Percentiles rank a stretch among this genome's conserved stretches.
phyloP scores from a whole-genome alignment of 2,329 filamentous ascomycete species.

The Aspergillus pseudonomiae region DNA sequence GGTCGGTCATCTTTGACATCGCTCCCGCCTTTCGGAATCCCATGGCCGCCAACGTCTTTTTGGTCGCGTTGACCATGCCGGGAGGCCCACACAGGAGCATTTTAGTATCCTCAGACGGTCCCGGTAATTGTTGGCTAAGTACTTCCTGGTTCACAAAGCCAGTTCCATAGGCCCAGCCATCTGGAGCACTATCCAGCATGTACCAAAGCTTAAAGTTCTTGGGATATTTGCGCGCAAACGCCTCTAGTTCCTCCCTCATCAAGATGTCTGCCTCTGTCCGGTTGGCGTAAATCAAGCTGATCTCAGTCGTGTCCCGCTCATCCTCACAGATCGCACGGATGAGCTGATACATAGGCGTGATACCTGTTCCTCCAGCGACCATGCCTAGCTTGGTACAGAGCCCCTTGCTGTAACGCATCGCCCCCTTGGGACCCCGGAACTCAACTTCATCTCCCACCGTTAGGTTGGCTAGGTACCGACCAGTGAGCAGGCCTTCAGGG shows the following conservation, averaged over 20 bases:
- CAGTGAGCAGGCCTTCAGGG: slow-evolving; percentile 37
- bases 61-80: slow-evolving; percentile 61
- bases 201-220: slow-evolving; percentile 61
- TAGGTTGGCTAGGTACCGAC: slow-evolving; percentile 35
- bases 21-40: slow-evolving; percentile 57
- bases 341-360: slow-evolving; percentile 62
- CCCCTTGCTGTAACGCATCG: slow-evolving; percentile 34
- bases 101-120: slow-evolving; percentile 51
- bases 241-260: slow-evolving; percentile 58
- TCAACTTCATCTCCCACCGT: slow-evolving; percentile 37
- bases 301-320: slow-evolving; percentile 58
- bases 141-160: slow-evolving; percentile 58
- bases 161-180: slow-evolving; percentile 51
- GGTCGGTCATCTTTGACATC: slow-evolving; percentile 56
- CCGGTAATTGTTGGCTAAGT: slow-evolving; percentile 55
- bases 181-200: slow-evolving; percentile 53
- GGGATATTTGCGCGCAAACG: slow-evolving; percentile 54
- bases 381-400: slow-evolving; percentile 40
- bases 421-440: slow-evolving; percentile 42
- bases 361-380: slow-evolving; percentile 45
- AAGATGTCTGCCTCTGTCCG: slow-evolving; percentile 63
- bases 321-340: slow-evolving; percentile 67
- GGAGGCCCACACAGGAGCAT: slow-evolving; percentile 65
- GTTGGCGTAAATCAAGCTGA: slow-evolving; percentile 64
- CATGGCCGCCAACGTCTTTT: slow-evolving; percentile 52